phyloP scores from a whole-genome alignment of 208 protist species.

The Leishmania turanica region DNA sequence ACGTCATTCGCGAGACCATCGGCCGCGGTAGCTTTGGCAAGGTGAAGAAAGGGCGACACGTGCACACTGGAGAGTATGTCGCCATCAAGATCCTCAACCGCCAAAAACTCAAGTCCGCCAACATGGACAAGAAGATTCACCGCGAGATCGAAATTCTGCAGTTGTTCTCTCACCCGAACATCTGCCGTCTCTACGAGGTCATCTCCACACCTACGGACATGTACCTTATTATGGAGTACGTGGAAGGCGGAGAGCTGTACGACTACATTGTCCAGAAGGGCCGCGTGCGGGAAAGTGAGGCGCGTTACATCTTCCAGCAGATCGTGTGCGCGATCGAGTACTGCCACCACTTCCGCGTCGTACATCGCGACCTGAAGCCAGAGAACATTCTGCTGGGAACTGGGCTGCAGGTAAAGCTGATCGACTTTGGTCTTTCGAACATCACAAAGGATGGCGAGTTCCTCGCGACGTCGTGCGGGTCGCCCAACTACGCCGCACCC shows the following conservation, averaged over 20 bases:
- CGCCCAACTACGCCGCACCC: conserved; percentile 95
- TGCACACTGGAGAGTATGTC: conserved; percentile 96
- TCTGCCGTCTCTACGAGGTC: conserved; percentile 98
- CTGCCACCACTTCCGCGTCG: conserved; percentile 96
- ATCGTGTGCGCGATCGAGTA: conserved; percentile 99
- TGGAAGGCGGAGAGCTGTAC: conserved; percentile 98
- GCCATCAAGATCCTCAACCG: conserved; percentile 99
- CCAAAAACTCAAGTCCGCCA: conserved; percentile 95
- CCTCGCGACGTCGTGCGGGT: conserved; percentile 92
- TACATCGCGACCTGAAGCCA: conserved; percentile 95
- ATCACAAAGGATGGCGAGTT: conserved; percentile 93
- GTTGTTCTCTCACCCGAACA: conserved; percentile 99
- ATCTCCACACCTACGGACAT: conserved; percentile 98
- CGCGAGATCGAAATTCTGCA: conserved; percentile 99
- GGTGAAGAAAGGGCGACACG: conserved; percentile 98
- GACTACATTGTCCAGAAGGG: conserved; percentile 99
- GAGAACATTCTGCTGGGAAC: conserved; percentile 94
- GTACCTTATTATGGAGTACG: conserved; percentile 99
- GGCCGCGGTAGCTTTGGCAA: conserved; percentile 99
- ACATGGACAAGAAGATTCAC: conserved; percentile 93
- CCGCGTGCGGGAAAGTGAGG: conserved; percentile 93
- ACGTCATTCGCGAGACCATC: conserved; percentile 98
- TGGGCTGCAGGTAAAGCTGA: conserved; percentile 93
- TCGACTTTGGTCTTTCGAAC: conserved; percentile 96
- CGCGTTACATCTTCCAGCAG: conserved; percentile 98